Percentiles rank a stretch among this genome's conserved stretches.
These are phyloP conservation scores for Lathyrus sativus DNA, from an alignment of 306 rosid species.

Conservation along the genomic window DNA sequence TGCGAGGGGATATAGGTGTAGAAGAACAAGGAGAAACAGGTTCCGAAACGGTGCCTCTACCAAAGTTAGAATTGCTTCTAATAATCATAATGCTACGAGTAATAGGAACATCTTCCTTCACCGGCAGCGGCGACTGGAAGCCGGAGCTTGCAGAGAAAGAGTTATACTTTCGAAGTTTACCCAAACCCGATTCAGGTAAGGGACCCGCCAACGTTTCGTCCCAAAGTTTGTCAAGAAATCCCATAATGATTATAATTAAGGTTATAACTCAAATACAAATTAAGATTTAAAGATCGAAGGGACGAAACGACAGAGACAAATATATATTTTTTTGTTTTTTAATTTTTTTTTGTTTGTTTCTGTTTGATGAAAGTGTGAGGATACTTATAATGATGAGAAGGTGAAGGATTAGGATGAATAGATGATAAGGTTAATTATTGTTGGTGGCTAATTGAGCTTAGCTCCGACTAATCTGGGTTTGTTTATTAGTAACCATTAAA, in stretches of 20 bases:
- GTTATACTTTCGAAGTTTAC: slow-evolving; percentile 75
- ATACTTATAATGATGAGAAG: slow-evolving; percentile 46
- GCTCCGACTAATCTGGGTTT: slow-evolving; percentile 51
- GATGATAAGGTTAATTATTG: slow-evolving; percentile 6
- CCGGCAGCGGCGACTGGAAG: slow-evolving; percentile 26
- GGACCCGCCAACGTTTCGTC: slow-evolving; percentile 98
- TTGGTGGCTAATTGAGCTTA: slow-evolving; percentile 44
- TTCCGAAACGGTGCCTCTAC: slow-evolving; percentile 33
- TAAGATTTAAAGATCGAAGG: slow-evolving; percentile 30
- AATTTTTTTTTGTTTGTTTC: background rate
- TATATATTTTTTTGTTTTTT: background rate
- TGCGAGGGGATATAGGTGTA: slow-evolving; percentile 46
- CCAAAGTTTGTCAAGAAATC: slow-evolving; percentile 88
- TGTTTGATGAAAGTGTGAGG: slow-evolving; percentile 19
- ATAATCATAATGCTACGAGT: slow-evolving; percentile 74
- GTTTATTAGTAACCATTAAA: slow-evolving; percentile 50
- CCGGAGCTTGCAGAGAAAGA: slow-evolving; percentile 44
- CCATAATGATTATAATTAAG: slow-evolving; percentile 46
- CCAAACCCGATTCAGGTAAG: slow-evolving; percentile 83
- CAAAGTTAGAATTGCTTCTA: slow-evolving; percentile 29
- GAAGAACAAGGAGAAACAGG: slow-evolving; percentile 53
- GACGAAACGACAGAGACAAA: slow-evolving; percentile 53
- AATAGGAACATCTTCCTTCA: slow-evolving; percentile 43
- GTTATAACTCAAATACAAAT: slow-evolving; percentile 37
- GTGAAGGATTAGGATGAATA: slow-evolving; percentile 18